phyloP scores from a whole-genome alignment of 352 stramenopile genomes.

The Phytophthora rubi region DNA sequence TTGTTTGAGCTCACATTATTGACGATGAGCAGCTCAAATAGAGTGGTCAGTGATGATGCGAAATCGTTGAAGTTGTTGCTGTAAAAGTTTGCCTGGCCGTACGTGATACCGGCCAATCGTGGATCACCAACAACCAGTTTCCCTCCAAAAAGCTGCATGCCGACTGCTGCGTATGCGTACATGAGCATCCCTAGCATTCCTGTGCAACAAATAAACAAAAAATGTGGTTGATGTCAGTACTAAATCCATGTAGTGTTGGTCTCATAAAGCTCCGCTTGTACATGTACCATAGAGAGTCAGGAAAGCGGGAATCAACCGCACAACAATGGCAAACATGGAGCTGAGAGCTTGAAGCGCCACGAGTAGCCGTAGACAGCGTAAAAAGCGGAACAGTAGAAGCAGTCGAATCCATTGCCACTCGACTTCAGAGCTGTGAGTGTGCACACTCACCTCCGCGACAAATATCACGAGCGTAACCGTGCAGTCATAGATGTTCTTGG shows the following conservation, averaged over 20 bases:
- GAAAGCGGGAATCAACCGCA: conserved; percentile 58
- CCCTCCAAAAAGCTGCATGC: conserved; percentile 69
- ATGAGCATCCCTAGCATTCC: conserved; percentile 71
- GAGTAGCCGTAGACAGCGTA: conserved; percentile 59
- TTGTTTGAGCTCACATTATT: conserved; percentile 61
- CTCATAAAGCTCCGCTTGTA: background rate
- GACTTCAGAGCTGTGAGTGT: conserved; percentile 46
- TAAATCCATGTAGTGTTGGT: background rate
- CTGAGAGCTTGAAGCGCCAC: conserved; percentile 55
- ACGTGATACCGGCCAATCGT: conserved; percentile 44
- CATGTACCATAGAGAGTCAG: conserved; percentile 56
- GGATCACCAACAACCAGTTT: conserved; percentile 52
- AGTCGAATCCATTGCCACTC: conserved; percentile 63
- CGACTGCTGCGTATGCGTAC: conserved; percentile 63
- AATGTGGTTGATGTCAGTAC: background rate
- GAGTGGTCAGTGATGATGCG: conserved; percentile 54
- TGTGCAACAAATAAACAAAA: conserved; percentile 17
- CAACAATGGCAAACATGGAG: conserved; percentile 61
- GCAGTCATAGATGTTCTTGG: conserved; percentile 87
- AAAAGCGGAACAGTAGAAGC: conserved; percentile 64
- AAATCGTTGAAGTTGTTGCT: conserved; percentile 87
- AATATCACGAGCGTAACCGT: conserved; percentile 74
- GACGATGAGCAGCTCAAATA: conserved; percentile 82
- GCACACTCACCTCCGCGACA: conserved; percentile 59
- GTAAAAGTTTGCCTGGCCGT: conserved; percentile 59